Conservation (phyloP, 768 basidiomycete species). For the Amanita exitialis region DNA sequence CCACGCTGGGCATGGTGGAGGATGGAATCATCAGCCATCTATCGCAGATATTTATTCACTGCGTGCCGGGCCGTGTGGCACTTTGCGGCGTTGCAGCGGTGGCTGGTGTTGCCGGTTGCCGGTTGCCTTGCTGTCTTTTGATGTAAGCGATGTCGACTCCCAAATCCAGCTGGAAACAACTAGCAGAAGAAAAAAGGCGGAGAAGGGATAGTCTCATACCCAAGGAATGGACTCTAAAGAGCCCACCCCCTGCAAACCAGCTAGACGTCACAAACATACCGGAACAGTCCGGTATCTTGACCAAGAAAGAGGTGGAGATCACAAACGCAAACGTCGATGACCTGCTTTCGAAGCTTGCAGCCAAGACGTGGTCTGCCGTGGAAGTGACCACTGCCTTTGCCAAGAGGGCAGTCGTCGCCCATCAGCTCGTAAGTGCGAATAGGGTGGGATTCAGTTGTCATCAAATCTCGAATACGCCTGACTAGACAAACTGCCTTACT, state of each 20-base stretch:
- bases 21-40: too few relatives aligned
- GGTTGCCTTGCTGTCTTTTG: background rate
- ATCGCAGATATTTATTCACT: too few relatives aligned
- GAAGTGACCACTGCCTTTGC: slow-evolving; percentile 66
- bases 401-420: slow-evolving; percentile 72
- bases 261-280: slow-evolving; percentile 49
- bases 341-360: slow-evolving; percentile 44
- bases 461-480: background rate
- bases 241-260: slow-evolving; percentile 33
- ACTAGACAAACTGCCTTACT: slow-evolving; percentile 70
- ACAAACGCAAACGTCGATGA: slow-evolving; percentile 30
- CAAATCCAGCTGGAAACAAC: slow-evolving; percentile 34
- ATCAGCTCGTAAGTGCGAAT: slow-evolving; percentile 53
- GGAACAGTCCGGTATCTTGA: slow-evolving; percentile 45
- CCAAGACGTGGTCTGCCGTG: slow-evolving; percentile 48
- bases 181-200: slow-evolving; percentile 42
- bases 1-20: slow-evolving; percentile 19
- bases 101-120: too few relatives aligned
- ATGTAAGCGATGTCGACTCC: slow-evolving; percentile 13
- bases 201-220: slow-evolving; percentile 51
- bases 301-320: slow-evolving; percentile 36
- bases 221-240: slow-evolving; percentile 46
- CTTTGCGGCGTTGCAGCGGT: too few relatives aligned
- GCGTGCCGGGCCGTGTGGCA: too few relatives aligned
- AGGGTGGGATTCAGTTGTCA: background rate